Conservation (phyloP, 108 stramenopile species). For the Skeletonema grethae region DNA sequence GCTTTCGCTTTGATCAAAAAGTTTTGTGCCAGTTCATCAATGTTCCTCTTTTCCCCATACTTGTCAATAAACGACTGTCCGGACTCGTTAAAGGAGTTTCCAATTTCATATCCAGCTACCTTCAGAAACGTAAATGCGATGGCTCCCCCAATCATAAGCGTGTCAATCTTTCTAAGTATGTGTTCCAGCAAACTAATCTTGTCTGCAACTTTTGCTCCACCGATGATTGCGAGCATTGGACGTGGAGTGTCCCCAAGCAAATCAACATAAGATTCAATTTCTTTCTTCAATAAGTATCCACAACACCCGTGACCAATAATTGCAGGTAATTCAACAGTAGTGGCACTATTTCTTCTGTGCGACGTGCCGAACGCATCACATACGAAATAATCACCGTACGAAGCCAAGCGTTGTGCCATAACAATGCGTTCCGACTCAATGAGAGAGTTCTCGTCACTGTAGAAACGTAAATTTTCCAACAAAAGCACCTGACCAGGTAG, state of each 20-base stretch:
- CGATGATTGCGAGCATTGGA: conserved; percentile 91
- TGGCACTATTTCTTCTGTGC: conserved; percentile 88
- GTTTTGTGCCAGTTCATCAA: conserved; percentile 88
- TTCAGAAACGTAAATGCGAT: conserved; percentile 98
- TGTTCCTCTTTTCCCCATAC: conserved; percentile 49
- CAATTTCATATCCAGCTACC: conserved; percentile 80
- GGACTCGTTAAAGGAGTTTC: conserved; percentile 88
- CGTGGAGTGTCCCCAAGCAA: conserved; percentile 57
- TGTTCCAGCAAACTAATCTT: conserved; percentile 93
- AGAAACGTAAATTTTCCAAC: conserved; percentile 96
- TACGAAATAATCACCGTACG: conserved; percentile 81
- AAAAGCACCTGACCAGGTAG: conserved; percentile 71
- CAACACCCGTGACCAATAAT: conserved; percentile 52
- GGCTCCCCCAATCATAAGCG: conserved; percentile 93
- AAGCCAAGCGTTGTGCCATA: conserved; percentile 54
- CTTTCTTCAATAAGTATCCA: conserved; percentile 77
- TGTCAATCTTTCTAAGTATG: conserved; percentile 89
- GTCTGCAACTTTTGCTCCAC: conserved; percentile 98
- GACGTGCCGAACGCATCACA: conserved; percentile 99
- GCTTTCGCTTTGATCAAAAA: conserved; percentile 66
- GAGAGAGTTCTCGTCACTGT: conserved; percentile 77
- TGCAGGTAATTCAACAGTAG: conserved; percentile 58
- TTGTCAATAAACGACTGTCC: conserved; percentile 42
- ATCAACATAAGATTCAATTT: conserved; percentile 88
- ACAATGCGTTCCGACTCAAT: conserved; percentile 23